Percentiles rank a stretch among this genome's conserved stretches.
Conservation (phyloP, 2,329 filamentous ascomycete species). For the Alternaria sp. region DNA sequence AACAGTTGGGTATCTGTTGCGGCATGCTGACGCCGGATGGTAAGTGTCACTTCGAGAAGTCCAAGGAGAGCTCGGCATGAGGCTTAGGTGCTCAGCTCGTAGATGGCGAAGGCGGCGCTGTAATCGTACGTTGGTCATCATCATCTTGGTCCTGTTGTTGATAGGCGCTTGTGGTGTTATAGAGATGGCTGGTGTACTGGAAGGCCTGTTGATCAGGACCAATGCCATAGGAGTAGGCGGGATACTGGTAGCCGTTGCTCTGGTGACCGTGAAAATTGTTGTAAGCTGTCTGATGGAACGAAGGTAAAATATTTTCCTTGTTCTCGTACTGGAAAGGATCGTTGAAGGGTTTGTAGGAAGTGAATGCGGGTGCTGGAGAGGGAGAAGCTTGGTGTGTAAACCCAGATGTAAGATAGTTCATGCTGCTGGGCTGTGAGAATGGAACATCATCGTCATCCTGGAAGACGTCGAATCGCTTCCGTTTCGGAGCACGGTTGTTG, state of each 20-base stretch:
- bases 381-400: conserved; percentile 41
- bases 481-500: conserved; percentile 41
- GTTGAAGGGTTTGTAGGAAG: conserved; percentile 41
- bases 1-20: conserved; percentile 15
- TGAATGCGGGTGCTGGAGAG: conserved; percentile 35
- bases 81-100: conserved; percentile 29
- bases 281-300: conserved; percentile 36
- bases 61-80: conserved; percentile 7
- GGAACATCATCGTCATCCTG: conserved; percentile 48
- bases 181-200: conserved; percentile 38
- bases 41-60: conserved; percentile 6
- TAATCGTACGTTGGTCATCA: conserved; percentile 50
- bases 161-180: conserved; percentile 34
- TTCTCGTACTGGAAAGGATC: conserved; percentile 44
- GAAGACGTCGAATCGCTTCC: conserved; percentile 54
- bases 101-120: conserved; percentile 49
- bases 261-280: conserved; percentile 39
- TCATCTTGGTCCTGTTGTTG: conserved; percentile 40
- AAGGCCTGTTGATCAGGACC: conserved; percentile 42
- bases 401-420: conserved; percentile 49
- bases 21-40: conserved; percentile 9
- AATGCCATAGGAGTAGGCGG: conserved; percentile 40
- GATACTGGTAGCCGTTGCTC: conserved; percentile 37
- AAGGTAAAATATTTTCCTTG: conserved; percentile 45
- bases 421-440: conserved; percentile 43